Conservation (phyloP, 768 basidiomycete species). For the Suillus ampliporus region DNA sequence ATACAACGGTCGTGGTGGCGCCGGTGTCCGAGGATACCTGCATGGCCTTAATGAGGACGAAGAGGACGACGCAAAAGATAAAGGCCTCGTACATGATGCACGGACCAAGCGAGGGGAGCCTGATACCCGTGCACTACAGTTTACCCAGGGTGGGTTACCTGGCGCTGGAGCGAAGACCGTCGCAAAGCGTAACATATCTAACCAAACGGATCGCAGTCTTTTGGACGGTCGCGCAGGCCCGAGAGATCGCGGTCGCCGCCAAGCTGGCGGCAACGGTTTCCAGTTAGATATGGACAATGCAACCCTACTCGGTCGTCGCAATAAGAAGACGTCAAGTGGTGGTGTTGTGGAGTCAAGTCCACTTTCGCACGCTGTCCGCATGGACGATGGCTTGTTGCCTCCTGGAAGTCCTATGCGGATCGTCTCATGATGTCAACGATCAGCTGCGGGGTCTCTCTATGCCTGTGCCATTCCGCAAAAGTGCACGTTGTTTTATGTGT, state of each 20-base stretch:
- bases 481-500: not conserved
- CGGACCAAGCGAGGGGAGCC: constrained; percentile 44
- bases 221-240: constrained; percentile 76
- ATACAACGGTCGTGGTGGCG: constrained; percentile 79
- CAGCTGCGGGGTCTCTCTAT: not conserved
- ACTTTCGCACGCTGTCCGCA: constrained; percentile 31
- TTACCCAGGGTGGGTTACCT: not conserved
- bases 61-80: constrained; percentile 63
- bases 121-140: constrained; percentile 12
- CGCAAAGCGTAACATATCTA: constrained; percentile 18
- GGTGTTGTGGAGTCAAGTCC: constrained; percentile 40
- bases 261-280: constrained; percentile 51
- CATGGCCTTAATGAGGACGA: constrained; percentile 93
- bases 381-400: constrained; percentile 10
- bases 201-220: constrained; percentile 27
- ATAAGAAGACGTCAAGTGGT: constrained; percentile 42
- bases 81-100: constrained; percentile 56
- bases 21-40: constrained; percentile 78
- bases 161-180: constrained; percentile 19
- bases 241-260: constrained; percentile 57
- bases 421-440: constrained; percentile 16
- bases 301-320: constrained; percentile 81
- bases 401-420: constrained; percentile 43
- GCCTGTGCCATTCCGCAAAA: not conserved
- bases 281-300: constrained; percentile 89